These are phyloP conservation scores for Verbascum thapsus DNA, from an alignment of 257 asterid species.

Conservation along the genomic window DNA sequence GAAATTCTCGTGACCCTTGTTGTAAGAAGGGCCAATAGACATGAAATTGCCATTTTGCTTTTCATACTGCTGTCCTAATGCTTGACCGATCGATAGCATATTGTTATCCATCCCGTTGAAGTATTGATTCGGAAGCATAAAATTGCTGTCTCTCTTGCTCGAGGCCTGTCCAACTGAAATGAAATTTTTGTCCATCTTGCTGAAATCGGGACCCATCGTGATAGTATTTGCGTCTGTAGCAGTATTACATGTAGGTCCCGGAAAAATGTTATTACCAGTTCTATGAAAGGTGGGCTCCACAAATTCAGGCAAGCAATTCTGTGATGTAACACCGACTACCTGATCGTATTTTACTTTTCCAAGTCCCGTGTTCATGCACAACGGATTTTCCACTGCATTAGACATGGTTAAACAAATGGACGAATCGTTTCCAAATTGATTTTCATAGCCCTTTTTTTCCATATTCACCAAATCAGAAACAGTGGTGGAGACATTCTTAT, in stretches of 20 bases:
- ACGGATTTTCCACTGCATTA: slow-evolving; percentile 42
- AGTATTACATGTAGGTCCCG: slow-evolving; percentile 36
- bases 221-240: slow-evolving; percentile 33
- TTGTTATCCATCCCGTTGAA: slow-evolving; percentile 33
- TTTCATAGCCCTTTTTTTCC: slow-evolving; percentile 31
- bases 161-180: slow-evolving; percentile 45
- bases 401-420: slow-evolving; percentile 44
- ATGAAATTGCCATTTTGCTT: slow-evolving; percentile 39
- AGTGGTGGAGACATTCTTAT: slow-evolving; percentile 31
- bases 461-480: slow-evolving; percentile 33
- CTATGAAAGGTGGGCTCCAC: slow-evolving; percentile 35
- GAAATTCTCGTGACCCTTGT: slow-evolving; percentile 43
- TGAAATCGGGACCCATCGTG: slow-evolving; percentile 33
- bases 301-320: slow-evolving; percentile 41
- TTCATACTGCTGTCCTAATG: slow-evolving; percentile 39
- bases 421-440: slow-evolving; percentile 39
- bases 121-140: slow-evolving; percentile 44
- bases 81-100: slow-evolving; percentile 40
- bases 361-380: slow-evolving; percentile 40
- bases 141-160: slow-evolving; percentile 37
- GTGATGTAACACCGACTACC: slow-evolving; percentile 28
- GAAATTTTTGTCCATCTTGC: slow-evolving; percentile 33
- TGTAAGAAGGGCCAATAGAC: slow-evolving; percentile 38
- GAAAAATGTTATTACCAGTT: slow-evolving; percentile 29
- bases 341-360: slow-evolving; percentile 42